Conservation (phyloP, 768 basidiomycete species). For the Termitomyces sp. region DNA sequence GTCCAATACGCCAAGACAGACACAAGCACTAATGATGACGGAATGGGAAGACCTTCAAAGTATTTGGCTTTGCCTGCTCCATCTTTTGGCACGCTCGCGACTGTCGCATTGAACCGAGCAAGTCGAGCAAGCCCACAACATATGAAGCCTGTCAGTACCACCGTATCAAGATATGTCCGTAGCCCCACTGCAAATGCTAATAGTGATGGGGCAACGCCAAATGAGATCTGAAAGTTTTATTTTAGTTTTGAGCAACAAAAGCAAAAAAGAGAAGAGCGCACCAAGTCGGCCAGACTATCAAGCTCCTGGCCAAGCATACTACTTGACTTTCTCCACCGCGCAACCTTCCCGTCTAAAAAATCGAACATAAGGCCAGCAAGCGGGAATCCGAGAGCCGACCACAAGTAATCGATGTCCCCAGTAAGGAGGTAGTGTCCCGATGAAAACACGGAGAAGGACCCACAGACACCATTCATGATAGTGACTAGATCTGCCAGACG, state of each 20-base stretch:
- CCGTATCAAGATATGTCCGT: constrained; percentile 86
- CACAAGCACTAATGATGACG: constrained; percentile 82
- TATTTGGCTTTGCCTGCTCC: constrained; percentile 83
- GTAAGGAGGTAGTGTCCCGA: constrained; percentile 86
- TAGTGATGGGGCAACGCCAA: constrained; percentile 96
- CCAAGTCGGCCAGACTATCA: constrained; percentile 94
- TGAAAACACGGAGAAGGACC: constrained; percentile 91
- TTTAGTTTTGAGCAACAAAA: constrained; percentile 1
- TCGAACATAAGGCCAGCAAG: constrained; percentile 96
- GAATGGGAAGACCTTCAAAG: constrained; percentile 98
- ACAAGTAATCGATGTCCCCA: constrained; percentile 74
- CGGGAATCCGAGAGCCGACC: constrained; percentile 85
- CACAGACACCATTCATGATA: constrained; percentile 98
- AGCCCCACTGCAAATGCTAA: constrained; percentile 89
- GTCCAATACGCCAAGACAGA: constrained; percentile 78
- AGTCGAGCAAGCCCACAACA: constrained; percentile 96
- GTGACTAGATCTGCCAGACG: constrained; percentile 97
- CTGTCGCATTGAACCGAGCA: constrained; percentile 98
- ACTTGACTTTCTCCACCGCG: constrained; percentile 92
- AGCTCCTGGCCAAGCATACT: constrained; percentile 97
- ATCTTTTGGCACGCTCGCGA: constrained; percentile 90
- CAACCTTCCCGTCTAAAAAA: constrained; percentile 96
- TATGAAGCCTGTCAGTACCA: constrained; percentile 84
- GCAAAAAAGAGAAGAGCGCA: constrained; percentile 32
- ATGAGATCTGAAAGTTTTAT: constrained; percentile 69